These are phyloP conservation scores for Blastocystis sp. DNA, from an alignment of 352 stramenopile species.

Conservation along the genomic window DNA sequence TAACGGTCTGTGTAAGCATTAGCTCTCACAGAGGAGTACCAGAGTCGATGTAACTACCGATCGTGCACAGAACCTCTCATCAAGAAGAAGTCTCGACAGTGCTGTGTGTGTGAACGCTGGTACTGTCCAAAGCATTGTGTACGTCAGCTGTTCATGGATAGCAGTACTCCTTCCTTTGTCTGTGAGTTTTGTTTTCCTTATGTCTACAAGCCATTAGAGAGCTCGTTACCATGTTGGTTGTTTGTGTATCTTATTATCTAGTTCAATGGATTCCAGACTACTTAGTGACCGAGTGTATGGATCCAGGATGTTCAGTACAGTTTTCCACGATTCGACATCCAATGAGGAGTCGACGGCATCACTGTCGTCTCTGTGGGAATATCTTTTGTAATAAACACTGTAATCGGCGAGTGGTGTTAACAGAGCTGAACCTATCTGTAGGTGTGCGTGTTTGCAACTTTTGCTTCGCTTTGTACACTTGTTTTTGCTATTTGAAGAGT, in stretches of 20 bases:
- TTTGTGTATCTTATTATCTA: neutral
- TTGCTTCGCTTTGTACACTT: constrained; percentile 12
- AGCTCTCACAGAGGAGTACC: neutral
- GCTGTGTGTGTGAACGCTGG: neutral
- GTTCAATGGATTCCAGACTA: constrained; percentile 50
- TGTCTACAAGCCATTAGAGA: constrained; percentile 1
- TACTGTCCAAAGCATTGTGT: constrained; percentile 18
- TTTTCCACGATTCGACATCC: constrained; percentile 9
- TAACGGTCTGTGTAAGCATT: neutral
- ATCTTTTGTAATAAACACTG: constrained; percentile 42
- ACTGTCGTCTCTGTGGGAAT: constrained; percentile 45
- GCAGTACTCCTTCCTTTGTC: neutral
- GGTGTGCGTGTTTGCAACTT: constrained; percentile 29
- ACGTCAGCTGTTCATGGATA: neutral
- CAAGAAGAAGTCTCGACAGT: neutral
- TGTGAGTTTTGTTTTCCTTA: constrained; percentile 29
- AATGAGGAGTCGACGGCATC: constrained; percentile 9
- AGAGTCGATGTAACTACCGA: constrained; percentile 2
- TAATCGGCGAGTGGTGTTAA: neutral
- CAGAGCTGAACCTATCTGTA: neutral
- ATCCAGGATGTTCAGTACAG: neutral
- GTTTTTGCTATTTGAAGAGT: neutral
- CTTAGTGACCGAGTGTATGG: neutral
- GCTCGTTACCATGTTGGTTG: neutral
- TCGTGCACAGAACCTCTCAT: neutral